Percentiles rank a stretch among this genome's conserved stretches.
phyloP scores from a whole-genome alignment of 2,329 filamentous ascomycete genomes.

The Chaetomiaceae sp. region DNA sequence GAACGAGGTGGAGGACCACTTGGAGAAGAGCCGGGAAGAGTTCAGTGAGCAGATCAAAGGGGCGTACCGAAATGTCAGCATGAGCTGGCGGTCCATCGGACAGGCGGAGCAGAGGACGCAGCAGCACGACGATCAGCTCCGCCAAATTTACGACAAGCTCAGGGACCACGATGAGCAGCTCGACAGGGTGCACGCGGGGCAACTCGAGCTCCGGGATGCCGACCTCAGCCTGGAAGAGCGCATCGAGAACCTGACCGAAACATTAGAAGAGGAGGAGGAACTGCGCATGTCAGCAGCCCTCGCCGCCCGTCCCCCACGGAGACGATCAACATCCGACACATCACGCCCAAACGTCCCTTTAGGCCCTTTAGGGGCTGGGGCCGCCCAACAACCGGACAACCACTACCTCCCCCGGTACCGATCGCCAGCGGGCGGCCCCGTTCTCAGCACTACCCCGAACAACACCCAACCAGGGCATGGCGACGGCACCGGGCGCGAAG shows the following conservation, averaged over 20 bases:
- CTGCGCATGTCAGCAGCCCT: slow-evolving; percentile 17
- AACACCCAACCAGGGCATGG: slow-evolving; percentile 9
- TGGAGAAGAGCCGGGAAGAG: slow-evolving; percentile 50
- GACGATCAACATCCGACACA: slow-evolving; percentile 27
- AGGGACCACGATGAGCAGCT: slow-evolving; percentile 38
- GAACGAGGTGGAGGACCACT: slow-evolving; percentile 48
- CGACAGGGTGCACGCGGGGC: slow-evolving; percentile 42
- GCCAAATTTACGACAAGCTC: slow-evolving; percentile 39
- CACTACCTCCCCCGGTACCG: slow-evolving; percentile 5
- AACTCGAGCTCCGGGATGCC: slow-evolving; percentile 46
- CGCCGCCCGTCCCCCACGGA: slow-evolving; percentile 15
- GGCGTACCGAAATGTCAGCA: slow-evolving; percentile 51
- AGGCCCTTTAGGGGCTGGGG: slow-evolving; percentile 26
- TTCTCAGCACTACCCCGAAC: not conserved
- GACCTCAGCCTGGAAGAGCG: slow-evolving; percentile 51
- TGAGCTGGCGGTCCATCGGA: slow-evolving; percentile 49
- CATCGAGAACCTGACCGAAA: slow-evolving; percentile 40
- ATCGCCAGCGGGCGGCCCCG: slow-evolving; percentile 22
- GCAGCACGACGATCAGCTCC: slow-evolving; percentile 35
- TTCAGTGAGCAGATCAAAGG: slow-evolving; percentile 48
- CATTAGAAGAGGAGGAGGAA: slow-evolving; percentile 27
- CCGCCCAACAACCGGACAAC: slow-evolving; percentile 16
- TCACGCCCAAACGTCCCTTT: slow-evolving; percentile 24
- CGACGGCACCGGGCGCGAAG: slow-evolving; percentile 20
- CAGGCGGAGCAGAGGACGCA: slow-evolving; percentile 39